phyloP scores from a whole-genome alignment of 371 early-diverging fungal species.

The Mucor indicus region DNA sequence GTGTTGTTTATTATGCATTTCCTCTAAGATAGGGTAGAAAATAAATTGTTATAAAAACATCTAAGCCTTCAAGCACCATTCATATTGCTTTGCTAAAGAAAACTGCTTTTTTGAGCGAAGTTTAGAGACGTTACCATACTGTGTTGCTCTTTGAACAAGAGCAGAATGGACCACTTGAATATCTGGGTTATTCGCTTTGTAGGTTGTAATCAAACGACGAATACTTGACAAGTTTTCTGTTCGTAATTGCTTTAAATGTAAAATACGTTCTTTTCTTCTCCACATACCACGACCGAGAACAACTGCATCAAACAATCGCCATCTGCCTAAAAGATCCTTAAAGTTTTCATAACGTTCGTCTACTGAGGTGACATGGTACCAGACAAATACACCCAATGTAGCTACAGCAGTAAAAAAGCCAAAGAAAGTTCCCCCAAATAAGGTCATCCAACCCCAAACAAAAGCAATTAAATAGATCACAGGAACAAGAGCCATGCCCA shows the following conservation, averaged over 20 bases:
- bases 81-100: conserved; percentile 39
- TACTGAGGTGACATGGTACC: conserved; percentile 49
- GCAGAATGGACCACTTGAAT: conserved; percentile 35
- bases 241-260: conserved; percentile 35
- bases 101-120: conserved; percentile 26
- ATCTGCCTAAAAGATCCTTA: conserved; percentile 45
- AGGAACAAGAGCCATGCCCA: conserved; percentile 38
- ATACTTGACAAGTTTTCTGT: conserved; percentile 28
- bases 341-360: conserved; percentile 48
- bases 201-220: conserved; percentile 27
- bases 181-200: conserved; percentile 32
- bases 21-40: too few relatives aligned
- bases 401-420: conserved; percentile 41
- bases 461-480: conserved; percentile 41
- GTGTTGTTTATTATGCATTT: too few relatives aligned
- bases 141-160: conserved; percentile 28
- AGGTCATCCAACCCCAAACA: conserved; percentile 39
- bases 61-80: conserved; percentile 34
- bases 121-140: conserved; percentile 30
- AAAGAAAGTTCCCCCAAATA: conserved; percentile 41
- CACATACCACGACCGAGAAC: conserved; percentile 48
- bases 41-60: too few relatives aligned
- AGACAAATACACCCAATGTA: conserved; percentile 37
- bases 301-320: conserved; percentile 52
- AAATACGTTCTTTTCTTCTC: conserved; percentile 40